A percentile compares a stretch with the other conserved stretches of the same genome.
phyloP scores from a whole-genome alignment of 2,329 filamentous ascomycete species.

The Alternaria ethzedia region DNA sequence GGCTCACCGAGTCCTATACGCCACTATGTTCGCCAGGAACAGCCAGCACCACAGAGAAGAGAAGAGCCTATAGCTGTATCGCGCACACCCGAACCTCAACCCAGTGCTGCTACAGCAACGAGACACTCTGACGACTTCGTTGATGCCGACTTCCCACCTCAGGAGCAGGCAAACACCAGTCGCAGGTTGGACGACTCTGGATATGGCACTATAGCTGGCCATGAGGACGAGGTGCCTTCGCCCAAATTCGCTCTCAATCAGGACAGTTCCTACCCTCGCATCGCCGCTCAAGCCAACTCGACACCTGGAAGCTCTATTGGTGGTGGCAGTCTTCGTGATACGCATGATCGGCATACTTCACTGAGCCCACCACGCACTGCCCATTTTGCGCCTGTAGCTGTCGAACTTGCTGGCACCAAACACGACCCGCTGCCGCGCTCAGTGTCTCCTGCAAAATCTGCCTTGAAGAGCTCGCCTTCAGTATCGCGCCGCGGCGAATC shows the following conservation, averaged over 20 bases:
- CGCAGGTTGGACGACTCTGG: constrained; percentile 22
- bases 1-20: constrained; percentile 29
- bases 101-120: constrained; percentile 15
- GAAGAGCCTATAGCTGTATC: constrained; percentile 17
- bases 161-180: constrained; percentile 27
- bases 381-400: constrained; percentile 67
- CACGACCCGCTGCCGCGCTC: constrained; percentile 75
- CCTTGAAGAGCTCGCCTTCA: constrained; percentile 70
- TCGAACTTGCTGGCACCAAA: constrained; percentile 60
- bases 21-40: constrained; percentile 16
- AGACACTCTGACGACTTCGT: constrained; percentile 52
- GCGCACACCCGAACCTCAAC: constrained; percentile 3
- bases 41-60: constrained; percentile 14
- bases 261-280: constrained; percentile 35
- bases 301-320: constrained; percentile 13
- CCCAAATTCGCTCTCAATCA: constrained; percentile 32
- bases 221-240: constrained; percentile 17
- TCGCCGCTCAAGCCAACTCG: constrained; percentile 15
- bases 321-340: constrained; percentile 25
- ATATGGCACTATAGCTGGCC: constrained; percentile 10
- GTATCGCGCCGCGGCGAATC: constrained; percentile 54
- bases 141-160: constrained; percentile 46
- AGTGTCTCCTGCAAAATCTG: constrained; percentile 78
- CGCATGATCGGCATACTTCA: constrained; percentile 46
- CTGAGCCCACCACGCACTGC: constrained; percentile 71